Base-by-base conservation (phyloP, 345 rosid genomes). In the Triadica sebifera region DNA sequence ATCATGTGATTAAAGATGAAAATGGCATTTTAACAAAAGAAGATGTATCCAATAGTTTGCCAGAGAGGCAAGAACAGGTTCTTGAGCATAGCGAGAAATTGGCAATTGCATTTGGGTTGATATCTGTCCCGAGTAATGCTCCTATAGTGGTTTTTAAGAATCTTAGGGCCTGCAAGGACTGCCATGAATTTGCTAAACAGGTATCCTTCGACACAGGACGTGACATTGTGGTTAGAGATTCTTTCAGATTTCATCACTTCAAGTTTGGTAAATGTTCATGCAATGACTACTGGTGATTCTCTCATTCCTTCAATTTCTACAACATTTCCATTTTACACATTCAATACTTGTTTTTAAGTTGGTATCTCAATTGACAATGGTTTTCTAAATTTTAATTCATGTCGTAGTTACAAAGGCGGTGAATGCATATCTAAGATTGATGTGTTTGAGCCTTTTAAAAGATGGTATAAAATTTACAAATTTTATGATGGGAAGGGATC, bases 61-160 rank as follows among this genome's bases (percentile, higher is more conserved):
- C 84, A 0, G 90, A 85, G 75, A 83, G 89, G 72, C 84, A 86
- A 78, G 81, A 84, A 47, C 90, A 86, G 69, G 87, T 83, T 77
- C 87, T 85, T 71, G 89, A 83, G 58, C 93, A 92, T 46, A 90
- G 93, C 4, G 97, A 92, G 87, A 88, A 88, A 75, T 87, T 92
- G 69, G 97, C 95, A 57, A 80, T 90, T 52, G 86, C 97, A 63
- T 87, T 82, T 74, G 92, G 95, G 71, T 82, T 90, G 74, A 82
- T 89, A 81, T 86, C 93, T 1, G 63, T 72, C 3, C 77, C 85
- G 9, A 77, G 74, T 17, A 79, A 81, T 67, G 72, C 79, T n/a
- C 87, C 93, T 17, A 79, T 90, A 3, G 67, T 79, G 70, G 80
- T 90, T 56, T 89, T 90, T 89, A 92, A 89, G 87, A 90, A 90